Base-by-base conservation (phyloP, 164 flowering plant genomes). In the Magnolia changhungtana region DNA sequence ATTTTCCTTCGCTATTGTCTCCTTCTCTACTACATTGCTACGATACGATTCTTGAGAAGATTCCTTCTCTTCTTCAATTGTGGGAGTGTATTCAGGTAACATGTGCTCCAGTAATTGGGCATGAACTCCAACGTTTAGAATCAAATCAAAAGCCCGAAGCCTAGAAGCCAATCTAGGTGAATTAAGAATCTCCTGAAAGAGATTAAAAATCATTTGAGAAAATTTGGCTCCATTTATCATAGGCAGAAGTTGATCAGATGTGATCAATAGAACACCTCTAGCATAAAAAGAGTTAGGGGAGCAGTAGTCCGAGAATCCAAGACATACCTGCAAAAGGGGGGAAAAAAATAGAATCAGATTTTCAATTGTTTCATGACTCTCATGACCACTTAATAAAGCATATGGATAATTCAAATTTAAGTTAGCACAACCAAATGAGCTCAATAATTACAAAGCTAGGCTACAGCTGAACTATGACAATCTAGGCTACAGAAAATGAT, bases 41-140 rank as follows among this genome's bases (percentile, higher is more conserved):
- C 86, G 75, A 71, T 83, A 86, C 19, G 82, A 67, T 78, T 90
- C 95, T 81, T 88, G 86, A 68, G 90, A 78, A 80, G 82, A 87
- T 74, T 73, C 77, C 67, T 90, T 93, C 65, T 90, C 94, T 83
- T 96, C 97, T 77, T 91, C 95, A 82, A 93, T 88, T 61, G 89
- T 84, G 50, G 97, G 78, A 75, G 87, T 73, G 77, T 80, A 88
- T 80, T 91, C 93, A 76, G 78, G 77, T 63, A 86, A 78, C 82
- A 91, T 85, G 61, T 98, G 98, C 86, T 93, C 99, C 84, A 96
- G 82, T 74, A 96, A 82, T 67, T 94, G 99, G 78, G 90, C 98
- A 91, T 96, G 99, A 81, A 96, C 97, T 65, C 96, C 99, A 78
- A 96, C 97, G 80, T 96, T 96, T 72, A 96, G 75, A 81, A 96